phyloP scores from a whole-genome alignment of 2,329 filamentous ascomycete species.

The Mycosphaerella sp. region DNA sequence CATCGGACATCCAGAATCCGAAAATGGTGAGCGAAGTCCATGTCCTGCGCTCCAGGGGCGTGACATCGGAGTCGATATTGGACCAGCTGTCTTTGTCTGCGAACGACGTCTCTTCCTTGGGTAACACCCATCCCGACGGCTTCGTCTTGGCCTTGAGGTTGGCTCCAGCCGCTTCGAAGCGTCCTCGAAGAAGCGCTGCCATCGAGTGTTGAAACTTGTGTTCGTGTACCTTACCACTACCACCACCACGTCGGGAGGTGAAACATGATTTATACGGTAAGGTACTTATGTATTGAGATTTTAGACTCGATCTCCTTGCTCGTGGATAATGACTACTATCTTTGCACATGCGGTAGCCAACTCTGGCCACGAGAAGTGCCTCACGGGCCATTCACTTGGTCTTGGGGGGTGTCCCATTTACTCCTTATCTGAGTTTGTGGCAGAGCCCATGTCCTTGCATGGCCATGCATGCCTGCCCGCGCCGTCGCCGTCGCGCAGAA shows the following conservation, averaged over 20 bases:
- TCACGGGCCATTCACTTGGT: not conserved
- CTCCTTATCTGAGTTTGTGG: slow-evolving; percentile 15
- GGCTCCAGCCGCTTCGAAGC: slow-evolving; percentile 31
- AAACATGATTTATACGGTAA: no score
- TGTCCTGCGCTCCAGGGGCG: slow-evolving; percentile 41
- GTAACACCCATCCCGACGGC: slow-evolving; percentile 39
- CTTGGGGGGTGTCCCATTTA: no score
- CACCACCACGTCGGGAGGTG: no score
- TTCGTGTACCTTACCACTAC: not conserved
- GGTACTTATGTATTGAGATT: no score
- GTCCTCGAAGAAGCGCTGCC: slow-evolving; percentile 23
- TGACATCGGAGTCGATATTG: slow-evolving; percentile 44
- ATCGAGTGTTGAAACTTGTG: slow-evolving; percentile 7
- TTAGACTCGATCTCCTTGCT: no score
- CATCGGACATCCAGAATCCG: slow-evolving; percentile 45
- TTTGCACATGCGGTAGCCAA: slow-evolving; percentile 8
- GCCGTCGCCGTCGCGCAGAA: not conserved
- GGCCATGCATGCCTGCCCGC: not conserved
- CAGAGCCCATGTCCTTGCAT: not conserved
- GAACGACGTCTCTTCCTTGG: slow-evolving; percentile 37
- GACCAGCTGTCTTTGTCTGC: slow-evolving; percentile 39
- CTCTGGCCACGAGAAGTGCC: slow-evolving; percentile 10
- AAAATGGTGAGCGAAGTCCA: slow-evolving; percentile 42
- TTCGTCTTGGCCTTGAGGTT: slow-evolving; percentile 34
- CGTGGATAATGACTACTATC: slow-evolving; percentile 3